Conservation (phyloP, 2,329 filamentous ascomycete species). For the Blumeriella jaapii region DNA sequence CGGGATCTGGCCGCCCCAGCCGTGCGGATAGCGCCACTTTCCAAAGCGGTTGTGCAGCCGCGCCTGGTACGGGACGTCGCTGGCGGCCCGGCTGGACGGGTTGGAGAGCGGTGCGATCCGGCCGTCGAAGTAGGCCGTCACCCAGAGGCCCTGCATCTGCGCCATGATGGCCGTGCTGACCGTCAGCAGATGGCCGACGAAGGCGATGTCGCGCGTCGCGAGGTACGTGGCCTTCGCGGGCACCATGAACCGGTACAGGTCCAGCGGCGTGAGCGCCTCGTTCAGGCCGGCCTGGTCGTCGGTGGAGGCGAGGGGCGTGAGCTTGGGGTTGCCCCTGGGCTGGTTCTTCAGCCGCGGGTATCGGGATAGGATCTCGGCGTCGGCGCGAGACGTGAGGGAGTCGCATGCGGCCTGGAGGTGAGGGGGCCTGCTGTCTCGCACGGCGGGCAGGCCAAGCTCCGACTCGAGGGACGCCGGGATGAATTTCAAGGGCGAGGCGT, state of each 20-base stretch:
- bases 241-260: conserved; percentile 36
- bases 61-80: conserved; percentile 39
- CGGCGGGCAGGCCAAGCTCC: conserved; percentile 37
- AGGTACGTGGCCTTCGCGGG: conserved; percentile 31
- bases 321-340: conserved; percentile 36
- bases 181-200: conserved; percentile 35
- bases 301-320: conserved; percentile 23
- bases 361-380: conserved; percentile 39
- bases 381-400: conserved; percentile 33
- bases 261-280: conserved; percentile 25
- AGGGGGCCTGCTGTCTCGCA: conserved; percentile 15
- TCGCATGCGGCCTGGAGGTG: conserved; percentile 1
- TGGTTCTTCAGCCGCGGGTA: conserved; percentile 45
- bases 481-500: conserved; percentile 39
- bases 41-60: conserved; percentile 58
- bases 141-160: conserved; percentile 47
- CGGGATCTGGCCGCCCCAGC: conserved; percentile 49
- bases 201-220: conserved; percentile 32
- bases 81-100: not conserved
- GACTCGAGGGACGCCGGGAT: conserved; percentile 27
- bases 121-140: conserved; percentile 51
- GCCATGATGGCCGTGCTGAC: conserved; percentile 32
- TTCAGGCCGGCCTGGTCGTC: not conserved
- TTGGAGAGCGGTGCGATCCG: conserved; percentile 27
- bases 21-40: conserved; percentile 56